A percentile compares a stretch with the other conserved stretches of the same genome.
phyloP scores from a whole-genome alignment of 2,329 filamentous ascomycete genomes.

The Colletotrichum gloeosporioides region DNA sequence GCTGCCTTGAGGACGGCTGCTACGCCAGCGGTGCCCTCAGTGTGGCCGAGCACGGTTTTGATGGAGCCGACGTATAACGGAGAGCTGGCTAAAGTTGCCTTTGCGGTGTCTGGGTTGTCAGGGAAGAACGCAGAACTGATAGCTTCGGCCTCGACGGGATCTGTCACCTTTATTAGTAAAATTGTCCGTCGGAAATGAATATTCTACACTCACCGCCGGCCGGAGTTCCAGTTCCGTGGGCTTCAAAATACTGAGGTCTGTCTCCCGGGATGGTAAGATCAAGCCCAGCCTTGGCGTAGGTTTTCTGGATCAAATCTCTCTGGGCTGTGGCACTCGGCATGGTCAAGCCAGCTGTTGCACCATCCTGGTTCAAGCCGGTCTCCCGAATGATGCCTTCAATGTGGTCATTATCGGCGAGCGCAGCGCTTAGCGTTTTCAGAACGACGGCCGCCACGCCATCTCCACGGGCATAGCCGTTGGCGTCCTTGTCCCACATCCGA shows the following conservation, averaged over 20 bases:
- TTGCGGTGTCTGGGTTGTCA: constrained; percentile 33
- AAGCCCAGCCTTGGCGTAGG: constrained; percentile 26
- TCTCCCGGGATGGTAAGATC: constrained; percentile 2
- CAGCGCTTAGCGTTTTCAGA: constrained; percentile 49
- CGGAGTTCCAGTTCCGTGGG: constrained; percentile 43
- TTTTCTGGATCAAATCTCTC: constrained; percentile 26
- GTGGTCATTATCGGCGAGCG: constrained; percentile 37
- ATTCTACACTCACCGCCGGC: constrained; percentile 35
- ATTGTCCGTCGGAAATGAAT: not conserved
- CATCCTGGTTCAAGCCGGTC: constrained; percentile 28
- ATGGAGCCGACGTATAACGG: constrained; percentile 28
- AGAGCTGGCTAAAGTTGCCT: constrained; percentile 27
- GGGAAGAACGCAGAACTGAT: constrained; percentile 23
- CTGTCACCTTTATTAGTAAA: not conserved
- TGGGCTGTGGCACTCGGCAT: constrained; percentile 37
- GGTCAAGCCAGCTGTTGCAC: constrained; percentile 32
- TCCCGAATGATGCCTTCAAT: constrained; percentile 30
- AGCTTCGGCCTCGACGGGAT: constrained; percentile 35
- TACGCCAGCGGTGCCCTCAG: constrained; percentile 30
- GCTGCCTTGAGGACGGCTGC: constrained; percentile 30
- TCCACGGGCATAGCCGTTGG: constrained; percentile 58
- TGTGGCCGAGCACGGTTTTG: constrained; percentile 33
- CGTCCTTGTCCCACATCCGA: constrained; percentile 46
- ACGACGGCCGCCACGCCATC: constrained; percentile 54
- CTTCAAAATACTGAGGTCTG: constrained; percentile 27